Evolutionary conservation across 1,284 basidiomycete genomes (phyloP).

Genomic region (Trametes hirsuta): DNA sequence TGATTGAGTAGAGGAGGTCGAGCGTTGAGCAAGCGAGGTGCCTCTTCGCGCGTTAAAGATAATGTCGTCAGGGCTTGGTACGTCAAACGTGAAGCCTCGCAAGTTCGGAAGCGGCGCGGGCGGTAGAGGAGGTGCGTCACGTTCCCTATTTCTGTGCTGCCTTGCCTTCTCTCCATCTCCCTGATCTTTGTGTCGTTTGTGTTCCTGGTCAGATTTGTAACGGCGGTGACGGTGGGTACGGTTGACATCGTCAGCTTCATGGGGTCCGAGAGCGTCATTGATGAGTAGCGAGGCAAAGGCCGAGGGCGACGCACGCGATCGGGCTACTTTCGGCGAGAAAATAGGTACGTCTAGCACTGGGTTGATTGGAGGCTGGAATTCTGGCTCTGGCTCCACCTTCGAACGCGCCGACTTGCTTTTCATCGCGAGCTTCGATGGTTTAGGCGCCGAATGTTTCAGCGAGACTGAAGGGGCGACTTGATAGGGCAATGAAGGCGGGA

Average conservation of each 20-base stretch:
- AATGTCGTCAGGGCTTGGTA: conserved; percentile 87
- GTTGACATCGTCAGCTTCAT: conserved; percentile 16
- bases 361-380: conserved; percentile 27
- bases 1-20: conserved; percentile 32
- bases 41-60: conserved; percentile 80
- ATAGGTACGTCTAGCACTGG: conserved; percentile 50
- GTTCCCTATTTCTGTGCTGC: conserved; percentile 15
- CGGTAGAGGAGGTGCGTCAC: conserved; percentile 27
- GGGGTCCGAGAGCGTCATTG: conserved; percentile 51
- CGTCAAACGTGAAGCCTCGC: conserved; percentile 68
- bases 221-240: conserved; percentile 21
- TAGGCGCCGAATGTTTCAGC: conserved; percentile 31
- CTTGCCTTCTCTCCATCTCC: conserved; percentile 8
- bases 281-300: conserved; percentile 75
- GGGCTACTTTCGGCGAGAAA: conserved; percentile 52
- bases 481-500: conserved; percentile 27
- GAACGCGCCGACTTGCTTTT: conserved; percentile 56
- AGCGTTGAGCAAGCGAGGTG: conserved; percentile 57
- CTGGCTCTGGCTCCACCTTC: conserved; percentile 40
- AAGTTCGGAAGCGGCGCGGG: conserved; percentile 37
- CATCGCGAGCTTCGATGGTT: conserved; percentile 68
- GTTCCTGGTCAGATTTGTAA: conserved; percentile 16
- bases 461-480: background rate
- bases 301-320: conserved; percentile 71
- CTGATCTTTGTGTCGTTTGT: conserved; percentile 11